Evolutionary conservation across 208 protist species (phyloP).

Genomic region (Crithidia brevicula): DNA sequence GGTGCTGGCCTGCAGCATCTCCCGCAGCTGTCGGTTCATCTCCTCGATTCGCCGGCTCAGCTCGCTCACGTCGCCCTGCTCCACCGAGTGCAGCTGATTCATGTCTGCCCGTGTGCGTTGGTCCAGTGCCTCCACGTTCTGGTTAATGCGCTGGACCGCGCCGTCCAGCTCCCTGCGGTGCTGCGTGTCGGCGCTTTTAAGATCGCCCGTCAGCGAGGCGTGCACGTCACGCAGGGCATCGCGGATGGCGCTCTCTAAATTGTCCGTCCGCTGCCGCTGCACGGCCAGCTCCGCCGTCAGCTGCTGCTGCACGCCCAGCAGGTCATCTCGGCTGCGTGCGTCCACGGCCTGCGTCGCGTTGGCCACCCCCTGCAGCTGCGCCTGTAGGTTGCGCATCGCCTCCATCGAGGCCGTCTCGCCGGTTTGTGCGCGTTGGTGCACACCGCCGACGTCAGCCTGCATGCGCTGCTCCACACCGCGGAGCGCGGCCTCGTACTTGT

Average conservation of each 20-base stretch:
- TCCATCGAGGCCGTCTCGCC: slow-evolving; percentile 53
- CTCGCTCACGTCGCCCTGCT: slow-evolving; percentile 45
- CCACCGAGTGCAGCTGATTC: slow-evolving; percentile 45
- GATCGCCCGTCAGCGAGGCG: slow-evolving; percentile 45
- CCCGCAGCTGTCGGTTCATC: slow-evolving; percentile 32
- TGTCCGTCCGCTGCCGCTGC: slow-evolving; percentile 56
- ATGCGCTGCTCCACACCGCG: slow-evolving; percentile 67
- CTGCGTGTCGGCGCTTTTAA: slow-evolving; percentile 37
- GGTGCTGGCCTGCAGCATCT: slow-evolving; percentile 51
- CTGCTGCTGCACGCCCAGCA: slow-evolving; percentile 67
- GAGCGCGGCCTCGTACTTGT: slow-evolving; percentile 49
- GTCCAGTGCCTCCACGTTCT: slow-evolving; percentile 57
- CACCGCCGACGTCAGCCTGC: slow-evolving; percentile 54
- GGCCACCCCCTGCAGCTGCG: slow-evolving; percentile 45
- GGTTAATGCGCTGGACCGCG: slow-evolving; percentile 46
- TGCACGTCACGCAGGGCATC: slow-evolving; percentile 68
- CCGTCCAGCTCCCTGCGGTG: slow-evolving; percentile 32
- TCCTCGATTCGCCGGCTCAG: slow-evolving; percentile 49
- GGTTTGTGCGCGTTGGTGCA: slow-evolving; percentile 56
- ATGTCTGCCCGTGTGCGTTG: slow-evolving; percentile 59
- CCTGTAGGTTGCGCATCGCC: slow-evolving; percentile 56
- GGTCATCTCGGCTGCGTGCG: slow-evolving; percentile 40
- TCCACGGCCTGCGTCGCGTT: slow-evolving; percentile 60
- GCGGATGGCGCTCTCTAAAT: slow-evolving; percentile 53
- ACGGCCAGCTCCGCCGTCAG: slow-evolving; percentile 38